These are phyloP conservation scores for Sequoia sempervirens DNA, from an alignment of 75 land plant genomes.

Conservation along the genomic window DNA sequence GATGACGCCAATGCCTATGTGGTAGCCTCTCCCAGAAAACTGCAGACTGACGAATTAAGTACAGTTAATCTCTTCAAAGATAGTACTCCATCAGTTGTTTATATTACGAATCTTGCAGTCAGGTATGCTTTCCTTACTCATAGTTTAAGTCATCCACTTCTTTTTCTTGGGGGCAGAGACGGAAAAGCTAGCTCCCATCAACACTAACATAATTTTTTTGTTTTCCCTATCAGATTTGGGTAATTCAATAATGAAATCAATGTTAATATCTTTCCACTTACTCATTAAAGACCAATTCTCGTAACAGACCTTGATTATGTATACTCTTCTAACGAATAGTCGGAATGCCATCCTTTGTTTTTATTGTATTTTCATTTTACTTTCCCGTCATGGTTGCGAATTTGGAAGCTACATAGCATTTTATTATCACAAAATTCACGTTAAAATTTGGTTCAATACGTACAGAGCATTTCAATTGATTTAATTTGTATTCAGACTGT, in stretches of 20 bases:
- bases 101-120: conserved; percentile 49
- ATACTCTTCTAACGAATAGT: no score
- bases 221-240: neutral
- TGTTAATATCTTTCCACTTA: neutral
- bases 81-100: conserved; percentile 47
- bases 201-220: neutral
- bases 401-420: no score
- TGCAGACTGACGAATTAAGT: neutral
- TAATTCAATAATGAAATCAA: neutral
- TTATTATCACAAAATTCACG: no score
- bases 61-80: conserved; percentile 30
- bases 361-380: neutral
- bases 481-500: no score
- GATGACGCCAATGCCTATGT: no score
- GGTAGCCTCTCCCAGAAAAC: no score
- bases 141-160: neutral
- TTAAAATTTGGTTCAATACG: no score
- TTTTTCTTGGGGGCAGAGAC: neutral
- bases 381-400: neutral
- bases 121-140: conserved; percentile 21
- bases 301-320: no score
- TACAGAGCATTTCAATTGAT: no score
- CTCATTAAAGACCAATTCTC: neutral
- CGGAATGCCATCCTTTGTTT: no score
- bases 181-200: neutral